Evolutionary conservation across 371 early-diverging fungal species (phyloP), one percentile per base, ranked within the genome.

Genomic region (Paraphysoderma sedebokerense): DNA sequence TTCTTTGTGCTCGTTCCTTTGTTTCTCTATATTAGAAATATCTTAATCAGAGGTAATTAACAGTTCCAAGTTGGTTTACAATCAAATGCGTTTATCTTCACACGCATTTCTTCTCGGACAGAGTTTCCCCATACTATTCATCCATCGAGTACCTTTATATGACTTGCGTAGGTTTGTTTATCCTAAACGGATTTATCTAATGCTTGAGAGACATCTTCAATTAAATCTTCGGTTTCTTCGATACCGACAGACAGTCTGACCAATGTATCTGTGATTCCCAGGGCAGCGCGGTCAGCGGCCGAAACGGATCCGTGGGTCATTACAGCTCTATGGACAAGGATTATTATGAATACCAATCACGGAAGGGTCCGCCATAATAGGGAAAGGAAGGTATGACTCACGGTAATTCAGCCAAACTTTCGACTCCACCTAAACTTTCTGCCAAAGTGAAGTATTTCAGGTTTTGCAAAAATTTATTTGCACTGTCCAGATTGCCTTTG

Each of bases 291-390:
- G 39, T 76, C 80, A 58, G 82, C 85, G 33, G 80, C 71, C 34
- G 76, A 70, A 52, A 90, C 69, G 7, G 79, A 63, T 30, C 82
- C 87, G 56, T 90, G 91, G 23, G 87, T 87, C 88, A 87, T 88
- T 48, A 79, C 71, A 29, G 82, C 72, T n/a, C n/a, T n/a, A n/a
- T n/a, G n/a, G n/a, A n/a, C n/a, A n/a, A n/a, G n/a, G n/a, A n/a
- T n/a, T n/a, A n/a, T n/a, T n/a, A n/a, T n/a, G n/a, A n/a, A n/a
- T n/a, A 17, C 50, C 50, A n/a, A 53, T n/a, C 27, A 27, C 50
- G 37, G 51, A 31, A 24, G 44, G 48, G n/a, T n/a, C n/a, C n/a
- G n/a, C n/a, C n/a, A n/a, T n/a, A n/a, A 13, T n/a, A 12, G 46
- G 36, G 11, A 17, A n/a, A n/a, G n/a, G n/a, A n/a, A n/a, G n/a